phyloP scores from a whole-genome alignment of 495 filamentous ascomycete genomes.

The Chaetomidium leptoderma region DNA sequence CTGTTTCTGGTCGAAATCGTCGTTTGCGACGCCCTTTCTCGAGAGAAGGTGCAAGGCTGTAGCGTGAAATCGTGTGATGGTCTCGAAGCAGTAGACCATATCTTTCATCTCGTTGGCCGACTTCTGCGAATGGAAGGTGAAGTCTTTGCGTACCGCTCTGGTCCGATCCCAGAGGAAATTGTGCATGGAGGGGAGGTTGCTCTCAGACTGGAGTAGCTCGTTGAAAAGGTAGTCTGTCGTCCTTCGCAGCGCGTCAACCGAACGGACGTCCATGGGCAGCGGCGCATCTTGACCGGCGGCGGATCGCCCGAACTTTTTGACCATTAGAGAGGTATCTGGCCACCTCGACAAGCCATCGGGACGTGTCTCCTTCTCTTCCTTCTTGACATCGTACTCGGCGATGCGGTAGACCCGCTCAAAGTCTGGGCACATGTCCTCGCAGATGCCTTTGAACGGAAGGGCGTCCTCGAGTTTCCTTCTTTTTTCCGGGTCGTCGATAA shows the following conservation, averaged over 20 bases:
- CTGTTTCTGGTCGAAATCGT: slow-evolving; percentile 80
- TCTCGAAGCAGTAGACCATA: slow-evolving; percentile 78
- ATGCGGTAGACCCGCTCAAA: slow-evolving; percentile 81
- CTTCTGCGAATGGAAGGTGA: slow-evolving; percentile 76
- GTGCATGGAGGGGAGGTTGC: slow-evolving; percentile 64
- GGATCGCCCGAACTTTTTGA: slow-evolving; percentile 86
- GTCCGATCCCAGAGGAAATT: slow-evolving; percentile 94
- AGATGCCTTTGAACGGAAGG: slow-evolving; percentile 82
- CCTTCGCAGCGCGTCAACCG: slow-evolving; percentile 65
- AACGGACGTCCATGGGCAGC: slow-evolving; percentile 86
- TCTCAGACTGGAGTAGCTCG: slow-evolving; percentile 60
- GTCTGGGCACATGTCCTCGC: slow-evolving; percentile 89
- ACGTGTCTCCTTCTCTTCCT: slow-evolving; percentile 44
- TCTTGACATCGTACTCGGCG: slow-evolving; percentile 55
- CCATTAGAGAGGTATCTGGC: slow-evolving; percentile 42
- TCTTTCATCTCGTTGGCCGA: slow-evolving; percentile 56
- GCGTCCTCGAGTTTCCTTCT: slow-evolving; percentile 75
- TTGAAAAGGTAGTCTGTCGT: slow-evolving; percentile 81
- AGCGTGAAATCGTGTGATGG: slow-evolving; percentile 88
- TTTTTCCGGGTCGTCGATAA: slow-evolving; percentile 87
- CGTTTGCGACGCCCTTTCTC: slow-evolving; percentile 53
- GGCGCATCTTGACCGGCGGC: slow-evolving; percentile 90
- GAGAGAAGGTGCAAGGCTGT: slow-evolving; percentile 81
- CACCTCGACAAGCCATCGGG: slow-evolving; percentile 38
- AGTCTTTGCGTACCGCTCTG: slow-evolving; percentile 86